Conservation (phyloP, 108 stramenopile genomes). For the Craspedostauros australis region DNA sequence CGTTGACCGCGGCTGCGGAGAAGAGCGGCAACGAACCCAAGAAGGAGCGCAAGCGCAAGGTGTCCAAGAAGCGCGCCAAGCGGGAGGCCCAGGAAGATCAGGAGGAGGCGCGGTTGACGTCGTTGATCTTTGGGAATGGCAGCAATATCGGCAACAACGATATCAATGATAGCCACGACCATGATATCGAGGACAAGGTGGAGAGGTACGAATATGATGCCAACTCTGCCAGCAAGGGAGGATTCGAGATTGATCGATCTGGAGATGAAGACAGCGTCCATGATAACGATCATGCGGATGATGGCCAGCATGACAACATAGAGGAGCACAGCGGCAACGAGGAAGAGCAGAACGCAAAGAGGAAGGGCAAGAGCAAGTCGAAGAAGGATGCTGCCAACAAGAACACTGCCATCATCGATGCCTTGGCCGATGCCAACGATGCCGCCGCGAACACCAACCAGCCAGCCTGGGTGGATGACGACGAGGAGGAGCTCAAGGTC, state of each 20-base stretch:
- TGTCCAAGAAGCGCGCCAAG: conserved; percentile 14
- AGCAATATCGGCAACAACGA: background rate
- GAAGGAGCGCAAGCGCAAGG: conserved; percentile 4
- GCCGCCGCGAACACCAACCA: background rate
- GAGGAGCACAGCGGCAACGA: conserved; percentile 12
- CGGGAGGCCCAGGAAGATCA: conserved; percentile 16
- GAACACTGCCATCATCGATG: background rate
- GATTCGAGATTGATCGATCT: conserved; percentile 40
- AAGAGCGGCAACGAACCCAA: background rate
- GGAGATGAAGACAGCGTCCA: conserved; percentile 14
- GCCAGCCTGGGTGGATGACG: conserved; percentile 42
- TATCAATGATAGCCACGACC: background rate
- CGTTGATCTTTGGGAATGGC: conserved; percentile 37
- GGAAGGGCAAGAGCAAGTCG: conserved; percentile 6
- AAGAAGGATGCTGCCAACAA: conserved; percentile 2
- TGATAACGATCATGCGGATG: background rate
- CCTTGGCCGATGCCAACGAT: background rate
- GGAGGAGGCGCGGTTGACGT: conserved; percentile 36
- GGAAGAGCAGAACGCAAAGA: conserved; percentile 1
- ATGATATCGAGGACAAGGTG: background rate
- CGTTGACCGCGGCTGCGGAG: background rate
- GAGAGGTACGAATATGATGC: background rate
- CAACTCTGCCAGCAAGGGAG: background rate
- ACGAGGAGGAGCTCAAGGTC: conserved; percentile 23
- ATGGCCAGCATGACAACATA: background rate